These are phyloP conservation scores for Trichoderma breve DNA, from an alignment of 2,329 filamentous ascomycete genomes.

Conservation along the genomic window DNA sequence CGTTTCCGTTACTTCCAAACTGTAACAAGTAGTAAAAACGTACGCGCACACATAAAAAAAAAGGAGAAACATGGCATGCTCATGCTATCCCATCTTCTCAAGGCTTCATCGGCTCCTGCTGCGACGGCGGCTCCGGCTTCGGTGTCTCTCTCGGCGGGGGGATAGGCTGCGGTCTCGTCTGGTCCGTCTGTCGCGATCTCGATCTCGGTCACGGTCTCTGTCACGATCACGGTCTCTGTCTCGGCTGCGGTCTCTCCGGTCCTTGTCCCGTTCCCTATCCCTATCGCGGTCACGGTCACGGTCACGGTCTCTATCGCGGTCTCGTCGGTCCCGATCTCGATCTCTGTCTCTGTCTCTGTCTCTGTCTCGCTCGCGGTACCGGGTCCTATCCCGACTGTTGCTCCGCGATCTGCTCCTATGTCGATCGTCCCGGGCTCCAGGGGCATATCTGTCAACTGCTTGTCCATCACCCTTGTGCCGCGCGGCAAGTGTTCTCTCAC, in stretches of 20 bases:
- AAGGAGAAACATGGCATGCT: neutral
- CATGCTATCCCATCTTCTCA: neutral
- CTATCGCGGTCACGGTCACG: conserved; percentile 36
- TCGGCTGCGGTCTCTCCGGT: conserved; percentile 41
- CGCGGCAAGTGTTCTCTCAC: conserved; percentile 47
- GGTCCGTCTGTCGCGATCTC: conserved; percentile 19
- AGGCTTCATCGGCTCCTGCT: conserved; percentile 29
- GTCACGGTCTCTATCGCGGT: conserved; percentile 31
- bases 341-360: conserved; percentile 37
- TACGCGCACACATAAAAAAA: neutral
- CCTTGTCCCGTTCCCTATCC: conserved; percentile 35
- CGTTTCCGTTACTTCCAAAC: neutral
- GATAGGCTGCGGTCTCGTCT: conserved; percentile 37
- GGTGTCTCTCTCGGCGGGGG: conserved; percentile 35
- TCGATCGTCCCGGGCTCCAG: conserved; percentile 43
- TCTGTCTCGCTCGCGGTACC: conserved; percentile 38
- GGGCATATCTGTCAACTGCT: conserved; percentile 47
- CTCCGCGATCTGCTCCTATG: conserved; percentile 38
- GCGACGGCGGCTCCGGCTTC: conserved; percentile 42
- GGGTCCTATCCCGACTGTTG: conserved; percentile 36
- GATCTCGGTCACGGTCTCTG: neutral
- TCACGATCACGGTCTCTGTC: conserved; percentile 23
- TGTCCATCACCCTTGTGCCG: conserved; percentile 27
- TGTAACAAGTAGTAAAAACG: neutral
- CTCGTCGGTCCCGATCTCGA: conserved; percentile 35